Evolutionary conservation across 495 filamentous ascomycete genomes (phyloP), one percentile per base, ranked within the genome.

Genomic region (Talaromyces liani): DNA sequence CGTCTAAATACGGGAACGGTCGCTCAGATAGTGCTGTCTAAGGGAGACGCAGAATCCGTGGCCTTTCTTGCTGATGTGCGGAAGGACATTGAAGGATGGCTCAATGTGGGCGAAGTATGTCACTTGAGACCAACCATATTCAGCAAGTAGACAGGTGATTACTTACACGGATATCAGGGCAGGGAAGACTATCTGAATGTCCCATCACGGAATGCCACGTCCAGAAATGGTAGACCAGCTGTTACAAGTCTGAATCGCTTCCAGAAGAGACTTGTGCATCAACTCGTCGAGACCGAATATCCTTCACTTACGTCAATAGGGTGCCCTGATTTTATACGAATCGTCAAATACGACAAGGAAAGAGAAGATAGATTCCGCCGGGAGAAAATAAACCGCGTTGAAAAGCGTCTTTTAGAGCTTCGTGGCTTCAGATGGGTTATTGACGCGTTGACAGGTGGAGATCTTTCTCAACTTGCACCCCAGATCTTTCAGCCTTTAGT

Each of bases 341-440:
- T 91, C 64, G 69, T 81, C 5, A 67, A 71, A 16, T 76, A 70
- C 57, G 77, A 88, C 66, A 68, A 79, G 24, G 67, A 75, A 6
- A 74, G 78, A 20, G 85, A 87, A 61, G 73, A 73, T 4, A 68
- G 71, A 4, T 65, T 76, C 12, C 70, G 71, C 7, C 75, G 78
- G 18, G 73, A 71, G 34, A 72, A 70, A 49, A 66, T 77, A 39
- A 68, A 70, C 12, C 67, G 69, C 41, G 70, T 77, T 10, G 75
- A 82, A 45, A 70, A 76, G 33, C 73, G 72, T 8, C 73, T 88
- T 14, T 66, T 69, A 29, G 74, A 74, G 24, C 74, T 82, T 61
- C 82, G 80, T 63, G 91, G 89, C 10, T 82, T 92, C 56, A 76
- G 87, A 51, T 90, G 87, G 80, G 65, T 93, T 9, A 77, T 88